Evolutionary conservation across 805 yeast genomes (phyloP).

Genomic region (Saturnispora quitensis): DNA sequence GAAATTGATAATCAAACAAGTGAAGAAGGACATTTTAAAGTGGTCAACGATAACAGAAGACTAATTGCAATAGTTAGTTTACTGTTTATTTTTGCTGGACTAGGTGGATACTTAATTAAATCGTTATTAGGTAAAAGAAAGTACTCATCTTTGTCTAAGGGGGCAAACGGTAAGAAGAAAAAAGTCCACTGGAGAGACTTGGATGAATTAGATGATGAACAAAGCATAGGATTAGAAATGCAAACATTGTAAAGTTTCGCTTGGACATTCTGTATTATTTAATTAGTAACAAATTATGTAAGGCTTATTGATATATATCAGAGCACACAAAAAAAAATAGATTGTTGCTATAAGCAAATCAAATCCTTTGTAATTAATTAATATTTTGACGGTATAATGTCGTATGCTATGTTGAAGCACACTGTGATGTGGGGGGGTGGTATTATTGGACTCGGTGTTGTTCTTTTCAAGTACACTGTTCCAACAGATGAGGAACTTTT

Average conservation of each 20-base stretch:
- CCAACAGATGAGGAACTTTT: conserved; percentile 82
- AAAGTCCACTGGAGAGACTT: conserved; percentile 28
- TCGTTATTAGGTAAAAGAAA: conserved; percentile 1
- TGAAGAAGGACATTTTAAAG: background rate
- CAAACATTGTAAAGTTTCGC: background rate
- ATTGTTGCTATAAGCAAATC: background rate
- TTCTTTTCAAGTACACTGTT: conserved; percentile 61
- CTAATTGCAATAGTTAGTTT: conserved; percentile 6
- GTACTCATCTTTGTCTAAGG: conserved; percentile 1
- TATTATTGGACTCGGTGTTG: conserved; percentile 63
- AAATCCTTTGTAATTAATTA: background rate
- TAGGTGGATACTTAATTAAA: conserved; percentile 7
- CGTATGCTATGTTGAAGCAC: conserved; percentile 21
- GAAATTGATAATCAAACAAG: background rate
- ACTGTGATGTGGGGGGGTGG: conserved; percentile 43
- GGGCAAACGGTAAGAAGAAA: conserved; percentile 22
- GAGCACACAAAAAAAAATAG: background rate
- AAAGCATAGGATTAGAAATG: background rate
- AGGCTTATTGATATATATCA: background rate
- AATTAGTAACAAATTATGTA: background rate
- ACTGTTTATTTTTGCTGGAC: background rate
- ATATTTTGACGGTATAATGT: background rate
- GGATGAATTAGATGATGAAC: conserved; percentile 8
- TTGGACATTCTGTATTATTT: background rate
- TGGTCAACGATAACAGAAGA: background rate